Evolutionary conservation across 2,329 filamentous ascomycete species (phyloP).

Genomic region (Colletotrichum trifolii): DNA sequence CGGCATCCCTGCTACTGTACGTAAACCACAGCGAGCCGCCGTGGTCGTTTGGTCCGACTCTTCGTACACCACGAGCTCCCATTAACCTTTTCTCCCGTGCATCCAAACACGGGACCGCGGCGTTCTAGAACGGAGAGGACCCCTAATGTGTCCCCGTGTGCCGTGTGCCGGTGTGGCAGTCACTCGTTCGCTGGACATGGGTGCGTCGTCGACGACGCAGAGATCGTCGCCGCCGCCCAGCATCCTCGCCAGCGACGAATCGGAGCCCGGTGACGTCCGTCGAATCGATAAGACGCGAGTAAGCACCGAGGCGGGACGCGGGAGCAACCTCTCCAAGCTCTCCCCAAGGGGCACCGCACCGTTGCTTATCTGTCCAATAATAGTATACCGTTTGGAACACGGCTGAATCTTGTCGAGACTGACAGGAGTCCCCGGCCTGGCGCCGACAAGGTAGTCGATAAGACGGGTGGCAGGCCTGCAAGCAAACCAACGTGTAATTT

Average conservation of each 20-base stretch:
- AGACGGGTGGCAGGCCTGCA: background rate
- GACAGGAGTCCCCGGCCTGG: background rate
- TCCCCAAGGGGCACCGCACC: background rate
- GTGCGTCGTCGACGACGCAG: slow-evolving; percentile 6
- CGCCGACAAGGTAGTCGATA: background rate
- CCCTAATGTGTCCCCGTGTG: slow-evolving; percentile 11
- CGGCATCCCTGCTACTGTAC: background rate
- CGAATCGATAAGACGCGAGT: slow-evolving; percentile 7
- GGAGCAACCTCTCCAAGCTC: background rate
- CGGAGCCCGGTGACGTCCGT: background rate
- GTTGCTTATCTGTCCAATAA: slow-evolving; percentile 17
- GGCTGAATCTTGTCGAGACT: background rate
- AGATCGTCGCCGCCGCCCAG: background rate
- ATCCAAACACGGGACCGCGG: slow-evolving; percentile 6
- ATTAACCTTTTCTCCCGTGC: slow-evolving; percentile 18
- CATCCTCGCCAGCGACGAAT: slow-evolving; percentile 4
- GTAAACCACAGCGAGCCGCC: background rate
- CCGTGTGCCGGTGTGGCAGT: slow-evolving; percentile 20
- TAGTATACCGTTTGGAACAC: slow-evolving; percentile 1
- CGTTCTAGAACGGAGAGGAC: slow-evolving; percentile 19
- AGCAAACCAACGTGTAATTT: background rate
- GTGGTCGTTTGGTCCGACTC: too few relatives aligned
- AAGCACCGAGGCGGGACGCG: slow-evolving; percentile 1
- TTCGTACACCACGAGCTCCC: background rate
- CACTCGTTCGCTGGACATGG: slow-evolving; percentile 5